Conservation (phyloP, 768 basidiomycete genomes). For the Mycena vulgaris region DNA sequence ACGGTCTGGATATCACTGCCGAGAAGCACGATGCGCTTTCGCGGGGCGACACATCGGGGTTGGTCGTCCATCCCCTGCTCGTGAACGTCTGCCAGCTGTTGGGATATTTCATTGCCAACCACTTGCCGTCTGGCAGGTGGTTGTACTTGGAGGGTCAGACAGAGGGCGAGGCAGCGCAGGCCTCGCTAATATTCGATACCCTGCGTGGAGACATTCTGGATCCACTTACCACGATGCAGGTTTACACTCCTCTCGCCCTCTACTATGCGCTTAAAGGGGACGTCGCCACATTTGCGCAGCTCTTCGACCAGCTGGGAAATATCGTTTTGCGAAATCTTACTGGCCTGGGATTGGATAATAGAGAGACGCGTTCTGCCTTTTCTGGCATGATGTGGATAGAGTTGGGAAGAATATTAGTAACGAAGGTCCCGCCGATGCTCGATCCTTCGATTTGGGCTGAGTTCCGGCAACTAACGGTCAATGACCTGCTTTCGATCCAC, state of each 20-base stretch:
- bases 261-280: constrained; percentile 9
- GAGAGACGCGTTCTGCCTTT: not conserved
- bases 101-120: constrained; percentile 16
- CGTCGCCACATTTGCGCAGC: not conserved
- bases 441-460: not conserved
- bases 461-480: constrained; percentile 21
- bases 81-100: constrained; percentile 14
- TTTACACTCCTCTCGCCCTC: not conserved
- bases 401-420: not conserved
- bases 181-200: not conserved
- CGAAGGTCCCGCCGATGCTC: not conserved
- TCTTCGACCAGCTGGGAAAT: not conserved
- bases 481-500: not conserved
- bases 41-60: constrained; percentile 11
- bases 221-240: constrained; percentile 11
- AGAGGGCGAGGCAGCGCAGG: not conserved
- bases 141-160: not conserved
- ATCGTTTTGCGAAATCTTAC: not conserved
- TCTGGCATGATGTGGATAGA: constrained; percentile 4
- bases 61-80: constrained; percentile 3
- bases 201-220: not conserved
- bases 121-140: not conserved
- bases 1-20: constrained; percentile 1
- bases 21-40: constrained; percentile 18
- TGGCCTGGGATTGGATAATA: not conserved